phyloP scores from a whole-genome alignment of 108 stramenopile species.

The Cylindrotheca fusiformis region DNA sequence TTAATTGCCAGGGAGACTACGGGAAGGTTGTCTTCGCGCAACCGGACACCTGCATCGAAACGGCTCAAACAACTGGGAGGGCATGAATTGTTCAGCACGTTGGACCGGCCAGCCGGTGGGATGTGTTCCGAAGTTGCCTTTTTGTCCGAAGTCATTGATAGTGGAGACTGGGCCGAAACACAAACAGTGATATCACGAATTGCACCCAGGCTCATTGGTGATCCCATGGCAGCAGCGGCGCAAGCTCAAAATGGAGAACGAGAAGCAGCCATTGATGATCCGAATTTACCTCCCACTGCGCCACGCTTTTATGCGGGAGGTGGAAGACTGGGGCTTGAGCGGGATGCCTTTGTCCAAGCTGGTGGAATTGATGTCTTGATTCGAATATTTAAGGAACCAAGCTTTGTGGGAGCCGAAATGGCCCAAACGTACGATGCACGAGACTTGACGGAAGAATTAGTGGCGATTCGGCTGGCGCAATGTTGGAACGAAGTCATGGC shows the following conservation, averaged over 20 bases:
- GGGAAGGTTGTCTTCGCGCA: constrained; percentile 8
- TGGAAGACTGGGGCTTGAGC: constrained; percentile 50
- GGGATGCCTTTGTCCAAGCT: constrained; percentile 50
- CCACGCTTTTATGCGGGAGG: constrained; percentile 49
- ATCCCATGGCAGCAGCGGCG: constrained; percentile 24
- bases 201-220: constrained; percentile 56
- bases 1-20: constrained; percentile 46
- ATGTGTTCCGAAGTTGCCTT: constrained; percentile 48
- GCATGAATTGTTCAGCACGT: constrained; percentile 18
- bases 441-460: constrained; percentile 39
- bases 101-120: constrained; percentile 50
- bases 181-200: constrained; percentile 43
- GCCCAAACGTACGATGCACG: constrained; percentile 44
- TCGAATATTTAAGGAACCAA: constrained; percentile 38
- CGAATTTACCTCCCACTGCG: constrained; percentile 41
- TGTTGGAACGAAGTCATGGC: constrained; percentile 71
- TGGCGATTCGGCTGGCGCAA: constrained; percentile 32
- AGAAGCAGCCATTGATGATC: constrained; percentile 23
- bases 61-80: constrained; percentile 41
- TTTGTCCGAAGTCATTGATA: constrained; percentile 40
- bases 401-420: constrained; percentile 54
- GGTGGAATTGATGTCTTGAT: constrained; percentile 45
- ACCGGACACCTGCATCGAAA: constrained; percentile 11
- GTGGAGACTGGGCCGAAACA: constrained; percentile 58
- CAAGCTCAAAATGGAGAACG: not conserved